Base-by-base conservation (phyloP, 352 stramenopile species). In the Bremia lactucae region DNA sequence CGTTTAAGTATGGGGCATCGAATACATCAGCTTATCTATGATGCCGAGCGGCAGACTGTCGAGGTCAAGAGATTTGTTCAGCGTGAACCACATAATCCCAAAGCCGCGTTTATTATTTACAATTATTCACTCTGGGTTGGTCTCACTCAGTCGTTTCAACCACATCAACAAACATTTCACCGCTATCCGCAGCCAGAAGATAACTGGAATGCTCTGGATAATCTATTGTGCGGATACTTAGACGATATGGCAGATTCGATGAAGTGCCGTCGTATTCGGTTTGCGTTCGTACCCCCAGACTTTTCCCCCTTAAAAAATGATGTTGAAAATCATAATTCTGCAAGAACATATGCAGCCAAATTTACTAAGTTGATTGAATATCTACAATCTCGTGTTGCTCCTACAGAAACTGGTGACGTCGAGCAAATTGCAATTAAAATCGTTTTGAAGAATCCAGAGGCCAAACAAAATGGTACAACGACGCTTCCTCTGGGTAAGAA, bases 11-110 rank as follows among this genome's bases (percentile, higher is more conserved):
- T 87, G 69, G 78, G 73, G 8, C 75, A 91, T 35, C 71, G 72
- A 4, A 86, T 91, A 39, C 75, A 91, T 46, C 67, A 84, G 43
- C 65, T 91, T 6, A 83, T 82, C 31, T 85, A 88, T 35, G 74
- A 91, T 34, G 55, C 70, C 6, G 64, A 83, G 28, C 59, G 68
- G 3, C 72, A 87, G 39, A 80, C 70, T 1, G 78, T 91, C 31
- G 75, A 91, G 41, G 76, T 91, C 6, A 87, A 87, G 41, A 52
- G 69, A 31, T 91, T 82, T 52, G 59, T 83, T 21, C 66, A 83
- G 22, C 73, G 70, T 1, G 45, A 69, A 20, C 53, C 55, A 19
- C 56, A 62, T 18, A 46, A 64, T 21, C 42, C 45, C 1, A 39
- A 62, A 49, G 42, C 52, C 0, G 55, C 55, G 19, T 73, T 66